Conservation (phyloP, 2,329 filamentous ascomycete genomes). For the Beauveria sp. region DNA sequence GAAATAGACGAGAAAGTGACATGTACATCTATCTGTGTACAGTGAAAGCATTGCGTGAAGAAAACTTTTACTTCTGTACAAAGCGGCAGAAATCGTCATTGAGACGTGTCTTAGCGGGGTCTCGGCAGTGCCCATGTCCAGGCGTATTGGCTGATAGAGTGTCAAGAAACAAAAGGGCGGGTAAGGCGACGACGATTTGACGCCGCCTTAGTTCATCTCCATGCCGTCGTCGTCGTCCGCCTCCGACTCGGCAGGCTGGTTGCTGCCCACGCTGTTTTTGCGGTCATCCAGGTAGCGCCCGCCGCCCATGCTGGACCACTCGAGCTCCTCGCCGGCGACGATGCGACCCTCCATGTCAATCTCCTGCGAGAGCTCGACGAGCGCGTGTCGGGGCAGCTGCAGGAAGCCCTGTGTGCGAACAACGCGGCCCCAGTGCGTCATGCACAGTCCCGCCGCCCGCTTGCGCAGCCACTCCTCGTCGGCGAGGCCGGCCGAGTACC, state of each 20-base stretch:
- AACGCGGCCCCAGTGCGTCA: slow-evolving; percentile 90
- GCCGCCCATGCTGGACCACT: slow-evolving; percentile 40
- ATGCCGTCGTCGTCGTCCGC: slow-evolving; percentile 55
- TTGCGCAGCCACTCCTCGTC: slow-evolving; percentile 91
- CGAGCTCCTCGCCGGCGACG: slow-evolving; percentile 76
- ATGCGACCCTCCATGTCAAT: slow-evolving; percentile 90
- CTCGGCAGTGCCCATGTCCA: background rate
- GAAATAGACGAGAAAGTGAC: background rate
- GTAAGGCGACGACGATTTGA: background rate
- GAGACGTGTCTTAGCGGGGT: too few species aligned
- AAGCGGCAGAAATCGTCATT: background rate
- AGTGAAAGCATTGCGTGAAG: background rate
- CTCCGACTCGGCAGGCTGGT: slow-evolving; percentile 48
- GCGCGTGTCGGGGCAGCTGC: slow-evolving; percentile 64
- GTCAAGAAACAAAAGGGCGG: background rate
- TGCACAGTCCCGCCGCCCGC: slow-evolving; percentile 78
- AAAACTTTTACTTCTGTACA: background rate
- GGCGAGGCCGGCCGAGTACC: slow-evolving; percentile 86
- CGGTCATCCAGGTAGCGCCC: slow-evolving; percentile 39
- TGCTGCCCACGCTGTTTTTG: slow-evolving; percentile 55
- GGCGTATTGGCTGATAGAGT: background rate
- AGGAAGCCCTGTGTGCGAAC: slow-evolving; percentile 86
- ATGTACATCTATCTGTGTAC: background rate
- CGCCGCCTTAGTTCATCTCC: slow-evolving; percentile 39
- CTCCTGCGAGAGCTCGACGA: slow-evolving; percentile 89